Base-by-base conservation (phyloP, 495 filamentous ascomycete species). In the Lepidopterella palustris region DNA sequence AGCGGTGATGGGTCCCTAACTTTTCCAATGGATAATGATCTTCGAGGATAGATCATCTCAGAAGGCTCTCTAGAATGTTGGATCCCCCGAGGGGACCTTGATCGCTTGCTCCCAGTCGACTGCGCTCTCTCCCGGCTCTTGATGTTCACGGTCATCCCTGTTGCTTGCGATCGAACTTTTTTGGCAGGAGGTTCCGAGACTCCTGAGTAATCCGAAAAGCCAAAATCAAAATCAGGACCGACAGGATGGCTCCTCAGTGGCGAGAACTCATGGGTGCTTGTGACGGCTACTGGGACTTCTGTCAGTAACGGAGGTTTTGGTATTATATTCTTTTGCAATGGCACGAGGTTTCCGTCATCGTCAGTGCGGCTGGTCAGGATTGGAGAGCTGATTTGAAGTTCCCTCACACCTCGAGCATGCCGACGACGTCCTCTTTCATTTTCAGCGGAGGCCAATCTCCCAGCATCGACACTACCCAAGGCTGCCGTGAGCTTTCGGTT, bases 341-440 rank as follows among this genome's bases (percentile, higher is more conserved):
- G 51, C 6, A 61, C 55, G 15, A 64, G 54, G n/a, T 56, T 53
- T 2, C 64, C 26, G 9, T 62, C 59, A 40, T 62, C 59, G 23
- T 59, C 59, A 5, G 62, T 60, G 20, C 57, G 29, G 25, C 59
- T 60, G 27, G 60, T 32, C 10, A 65, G 56, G 0, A 45, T 55
- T 10, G 66, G 62, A 10, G 66, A 55, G 1, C 62, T 48, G n/a
- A 65, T 68, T 24, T 65, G 39, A 6, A 65, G 26, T 24, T 67
- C 57, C 20, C 32, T 51, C 25, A 26, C 51, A 24, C 35, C 48
- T 54, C 50, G 57, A 28, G 27, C 29, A 1, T 42, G 31, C 29
- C 28, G 20, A n/a, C 54, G 5, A 45, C 21, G 8, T 25, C n/a
- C 60, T 25, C 45, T 24, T 45, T 53, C n/a, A 15, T 49, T 28